Evolutionary conservation across 176 grass and related monocot species (phyloP).

Genomic region (Oryza glumipatula): DNA sequence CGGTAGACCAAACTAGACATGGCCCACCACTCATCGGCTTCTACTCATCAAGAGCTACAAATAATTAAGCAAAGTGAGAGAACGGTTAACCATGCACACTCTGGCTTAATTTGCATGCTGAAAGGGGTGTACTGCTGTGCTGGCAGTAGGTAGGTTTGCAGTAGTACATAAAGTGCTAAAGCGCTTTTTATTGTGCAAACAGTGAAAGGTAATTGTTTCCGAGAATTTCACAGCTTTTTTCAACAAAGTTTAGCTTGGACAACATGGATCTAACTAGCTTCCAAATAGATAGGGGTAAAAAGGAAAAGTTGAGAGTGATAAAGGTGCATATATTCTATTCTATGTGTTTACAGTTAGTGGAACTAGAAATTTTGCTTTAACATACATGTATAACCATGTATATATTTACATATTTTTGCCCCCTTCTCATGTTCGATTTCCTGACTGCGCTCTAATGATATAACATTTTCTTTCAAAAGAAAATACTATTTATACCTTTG

Average conservation of each 20-base stretch:
- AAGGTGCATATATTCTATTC: neutral
- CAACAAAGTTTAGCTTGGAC: slow-evolving; percentile 11
- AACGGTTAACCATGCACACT: neutral
- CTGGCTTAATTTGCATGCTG: neutral
- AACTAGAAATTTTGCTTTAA: no score
- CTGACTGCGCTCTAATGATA: no score
- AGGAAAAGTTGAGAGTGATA: neutral
- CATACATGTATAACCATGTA: no score
- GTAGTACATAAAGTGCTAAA: neutral
- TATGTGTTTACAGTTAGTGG: neutral
- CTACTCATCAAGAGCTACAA: neutral
- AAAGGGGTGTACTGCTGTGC: neutral
- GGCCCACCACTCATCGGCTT: neutral
- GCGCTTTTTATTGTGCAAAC: slow-evolving; percentile 12
- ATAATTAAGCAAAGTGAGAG: neutral
- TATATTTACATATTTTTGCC: no score
- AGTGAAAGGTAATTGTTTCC: neutral
- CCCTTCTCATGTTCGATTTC: no score
- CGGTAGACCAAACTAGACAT: neutral
- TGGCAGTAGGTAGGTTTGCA: neutral
- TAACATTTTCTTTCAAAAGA: no score
- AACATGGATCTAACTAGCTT: neutral
- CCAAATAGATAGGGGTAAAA: neutral
- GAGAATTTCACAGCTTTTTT: neutral
- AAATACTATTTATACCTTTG: no score